These are phyloP conservation scores for Fusarium citri DNA, from an alignment of 2,329 filamentous ascomycete genomes.

Conservation along the genomic window DNA sequence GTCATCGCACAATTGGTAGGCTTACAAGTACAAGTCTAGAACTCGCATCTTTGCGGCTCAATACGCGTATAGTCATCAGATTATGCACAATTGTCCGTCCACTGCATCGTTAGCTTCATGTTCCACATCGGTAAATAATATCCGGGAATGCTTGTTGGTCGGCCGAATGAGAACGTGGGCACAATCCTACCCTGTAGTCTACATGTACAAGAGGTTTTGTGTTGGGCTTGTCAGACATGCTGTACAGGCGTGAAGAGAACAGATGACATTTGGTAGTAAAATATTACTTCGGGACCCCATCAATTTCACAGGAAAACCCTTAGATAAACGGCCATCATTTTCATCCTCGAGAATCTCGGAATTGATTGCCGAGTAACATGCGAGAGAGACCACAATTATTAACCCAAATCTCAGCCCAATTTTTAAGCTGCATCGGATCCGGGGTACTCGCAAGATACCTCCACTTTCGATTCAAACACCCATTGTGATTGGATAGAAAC, in stretches of 20 bases:
- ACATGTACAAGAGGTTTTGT: not conserved
- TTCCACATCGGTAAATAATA: not conserved
- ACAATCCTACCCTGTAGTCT: not conserved
- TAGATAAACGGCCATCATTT: too few species aligned
- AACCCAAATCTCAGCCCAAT: not conserved
- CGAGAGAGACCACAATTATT: too few species aligned
- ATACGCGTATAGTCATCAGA: not conserved
- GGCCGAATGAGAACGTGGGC: not conserved
- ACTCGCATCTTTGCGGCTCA: not conserved
- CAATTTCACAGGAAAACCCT: too few species aligned
- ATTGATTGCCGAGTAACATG: not conserved
- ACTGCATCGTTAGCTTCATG: not conserved
- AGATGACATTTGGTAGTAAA: too few species aligned
- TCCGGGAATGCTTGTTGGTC: not conserved
- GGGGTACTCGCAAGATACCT: not conserved
- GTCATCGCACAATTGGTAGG: not conserved
- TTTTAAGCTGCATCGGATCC: not conserved
- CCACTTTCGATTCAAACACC: fast-evolving
- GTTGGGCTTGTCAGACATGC: not conserved
- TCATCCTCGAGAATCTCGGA: too few species aligned
- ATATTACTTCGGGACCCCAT: too few species aligned
- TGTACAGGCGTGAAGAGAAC: not conserved
- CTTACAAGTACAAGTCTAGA: not conserved
- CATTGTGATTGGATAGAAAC: not conserved
- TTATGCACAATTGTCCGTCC: not conserved